Conservation (phyloP, 1,139 yeast species). For the Groenewaldozyma auringiensis region DNA sequence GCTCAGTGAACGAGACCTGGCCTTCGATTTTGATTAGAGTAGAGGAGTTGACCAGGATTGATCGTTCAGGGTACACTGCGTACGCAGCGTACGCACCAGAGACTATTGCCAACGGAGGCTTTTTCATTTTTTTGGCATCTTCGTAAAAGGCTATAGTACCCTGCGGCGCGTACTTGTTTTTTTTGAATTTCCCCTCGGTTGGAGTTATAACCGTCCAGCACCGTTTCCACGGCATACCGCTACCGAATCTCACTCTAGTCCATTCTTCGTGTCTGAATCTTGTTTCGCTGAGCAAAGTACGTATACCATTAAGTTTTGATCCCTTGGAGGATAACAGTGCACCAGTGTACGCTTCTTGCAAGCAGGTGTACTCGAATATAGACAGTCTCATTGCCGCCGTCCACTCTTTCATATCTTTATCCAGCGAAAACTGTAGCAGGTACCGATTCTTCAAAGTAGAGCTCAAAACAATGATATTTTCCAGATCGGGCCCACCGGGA, state of each 20-base stretch:
- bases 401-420: slow-evolving; percentile 46
- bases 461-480: slow-evolving; percentile 76
- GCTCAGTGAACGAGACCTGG: slow-evolving; percentile 53
- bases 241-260: slow-evolving; percentile 89
- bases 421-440: slow-evolving; percentile 60
- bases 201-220: slow-evolving; percentile 94
- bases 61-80: slow-evolving; percentile 88
- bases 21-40: slow-evolving; percentile 89
- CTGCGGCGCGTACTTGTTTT: slow-evolving; percentile 29
- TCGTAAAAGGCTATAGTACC: slow-evolving; percentile 36
- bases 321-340: slow-evolving; percentile 87
- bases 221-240: slow-evolving; percentile 97
- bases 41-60: slow-evolving; percentile 70
- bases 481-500: slow-evolving; percentile 51
- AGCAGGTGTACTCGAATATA: slow-evolving; percentile 65
- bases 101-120: slow-evolving; percentile 73
- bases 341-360: slow-evolving; percentile 95
- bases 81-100: slow-evolving; percentile 65
- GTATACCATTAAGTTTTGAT: slow-evolving; percentile 73
- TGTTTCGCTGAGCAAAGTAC: slow-evolving; percentile 75
- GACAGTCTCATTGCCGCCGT: slow-evolving; percentile 74
- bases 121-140: slow-evolving; percentile 44
- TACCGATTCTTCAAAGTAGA: slow-evolving; percentile 86
- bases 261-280: slow-evolving; percentile 87
- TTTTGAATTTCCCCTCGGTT: slow-evolving; percentile 35